These are phyloP conservation scores for Rhodotorula graminis DNA, from an alignment of 768 basidiomycete genomes.

Conservation along the genomic window DNA sequence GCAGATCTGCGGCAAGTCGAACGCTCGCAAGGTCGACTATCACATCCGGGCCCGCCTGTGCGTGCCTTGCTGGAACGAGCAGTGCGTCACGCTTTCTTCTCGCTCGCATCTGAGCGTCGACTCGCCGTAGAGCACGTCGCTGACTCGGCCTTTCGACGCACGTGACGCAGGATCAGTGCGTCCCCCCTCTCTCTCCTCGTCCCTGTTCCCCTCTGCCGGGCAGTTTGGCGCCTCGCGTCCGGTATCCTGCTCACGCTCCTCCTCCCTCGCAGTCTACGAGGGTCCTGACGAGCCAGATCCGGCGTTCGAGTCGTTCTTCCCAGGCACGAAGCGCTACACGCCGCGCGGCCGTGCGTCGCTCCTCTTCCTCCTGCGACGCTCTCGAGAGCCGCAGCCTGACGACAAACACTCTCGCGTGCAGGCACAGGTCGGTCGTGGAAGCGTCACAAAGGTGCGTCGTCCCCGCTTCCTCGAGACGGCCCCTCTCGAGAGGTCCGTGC, in stretches of 20 bases:
- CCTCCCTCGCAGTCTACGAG: slow-evolving; percentile 9
- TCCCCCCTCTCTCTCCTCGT: background rate
- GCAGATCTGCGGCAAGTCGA: slow-evolving; percentile 16
- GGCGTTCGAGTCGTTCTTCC: slow-evolving; percentile 21
- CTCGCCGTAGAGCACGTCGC: too few relatives aligned
- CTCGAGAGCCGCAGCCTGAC: too few relatives aligned
- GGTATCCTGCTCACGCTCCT: background rate
- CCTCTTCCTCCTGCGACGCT: background rate
- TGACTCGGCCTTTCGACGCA: too few relatives aligned
- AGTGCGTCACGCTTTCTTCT: background rate
- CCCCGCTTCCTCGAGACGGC: background rate
- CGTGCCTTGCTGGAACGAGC: slow-evolving; percentile 16
- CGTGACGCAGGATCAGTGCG: background rate
- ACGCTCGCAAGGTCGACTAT: slow-evolving; percentile 14
- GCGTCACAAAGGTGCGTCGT: slow-evolving; percentile 1
- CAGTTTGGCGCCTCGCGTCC: too few relatives aligned
- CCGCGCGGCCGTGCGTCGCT: slow-evolving; percentile 9
- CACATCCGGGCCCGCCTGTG: slow-evolving; percentile 9
- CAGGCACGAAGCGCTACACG: slow-evolving; percentile 24
- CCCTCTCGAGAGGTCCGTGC: too few relatives aligned
- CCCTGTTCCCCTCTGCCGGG: background rate
- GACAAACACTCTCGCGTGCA: background rate
- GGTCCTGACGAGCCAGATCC: slow-evolving; percentile 32
- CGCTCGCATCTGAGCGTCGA: too few relatives aligned
- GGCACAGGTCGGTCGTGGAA: slow-evolving; percentile 17